These are phyloP conservation scores for Cydonia oblonga DNA, from an alignment of 331 rosid genomes.

Conservation along the genomic window DNA sequence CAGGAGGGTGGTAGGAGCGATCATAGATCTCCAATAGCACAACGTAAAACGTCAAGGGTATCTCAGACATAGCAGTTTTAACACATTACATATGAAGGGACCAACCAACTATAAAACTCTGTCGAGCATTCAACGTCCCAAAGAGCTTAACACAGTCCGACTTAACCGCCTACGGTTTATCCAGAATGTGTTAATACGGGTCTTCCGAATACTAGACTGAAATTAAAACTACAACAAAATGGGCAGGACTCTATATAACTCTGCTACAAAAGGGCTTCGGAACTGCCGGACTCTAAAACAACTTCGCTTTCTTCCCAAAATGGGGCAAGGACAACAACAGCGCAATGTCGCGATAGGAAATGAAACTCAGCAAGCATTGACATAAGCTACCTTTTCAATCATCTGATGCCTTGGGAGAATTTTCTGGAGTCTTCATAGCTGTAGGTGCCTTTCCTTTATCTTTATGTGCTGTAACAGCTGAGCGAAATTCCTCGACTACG, in stretches of 20 bases:
- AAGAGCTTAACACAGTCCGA: neutral
- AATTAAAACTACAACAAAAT: constrained; percentile 34
- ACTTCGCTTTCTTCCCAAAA: constrained; percentile 8
- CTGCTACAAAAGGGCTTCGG: constrained; percentile 28
- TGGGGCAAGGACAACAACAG: constrained; percentile 1
- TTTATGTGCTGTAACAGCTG: constrained; percentile 46
- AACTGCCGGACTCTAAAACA: constrained; percentile 14
- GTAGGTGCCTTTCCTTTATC: constrained; percentile 47
- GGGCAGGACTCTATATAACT: constrained; percentile 23
- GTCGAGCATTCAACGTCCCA: constrained; percentile 14
- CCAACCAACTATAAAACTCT: constrained; percentile 2
- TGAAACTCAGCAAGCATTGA: constrained; percentile 1
- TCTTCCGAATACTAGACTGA: constrained; percentile 18
- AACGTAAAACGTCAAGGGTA: neutral
- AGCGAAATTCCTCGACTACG: constrained; percentile 58
- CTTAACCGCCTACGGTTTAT: constrained; percentile 11
- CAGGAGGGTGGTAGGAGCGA: too few species aligned
- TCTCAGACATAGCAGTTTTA: neutral
- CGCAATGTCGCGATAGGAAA: constrained; percentile 3
- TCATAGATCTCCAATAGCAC: too few species aligned
- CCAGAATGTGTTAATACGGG: constrained; percentile 21
- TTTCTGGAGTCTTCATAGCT: constrained; percentile 59
- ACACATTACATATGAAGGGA: neutral
- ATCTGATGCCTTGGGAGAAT: constrained; percentile 56
- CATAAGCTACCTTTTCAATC: constrained; percentile 20